Evolutionary conservation across 2,329 filamentous ascomycete genomes (phyloP), one percentile per base, ranked within the genome.

Genomic region (Pseudopithomyces chartarum): DNA sequence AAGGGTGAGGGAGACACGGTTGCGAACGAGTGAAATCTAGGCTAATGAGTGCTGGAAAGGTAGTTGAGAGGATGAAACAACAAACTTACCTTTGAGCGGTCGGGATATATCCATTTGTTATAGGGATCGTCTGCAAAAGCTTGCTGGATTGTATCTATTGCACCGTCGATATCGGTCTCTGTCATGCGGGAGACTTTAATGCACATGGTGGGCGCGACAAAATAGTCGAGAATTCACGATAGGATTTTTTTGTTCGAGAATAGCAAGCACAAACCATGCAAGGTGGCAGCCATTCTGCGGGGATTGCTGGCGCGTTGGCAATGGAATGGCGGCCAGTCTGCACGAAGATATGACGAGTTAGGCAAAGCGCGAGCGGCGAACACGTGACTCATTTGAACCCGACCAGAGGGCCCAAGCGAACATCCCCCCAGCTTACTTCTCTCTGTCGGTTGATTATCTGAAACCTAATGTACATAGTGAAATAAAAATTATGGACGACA

Each of bases 111-210:
- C 87, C 87, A 90, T 19, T 78, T 76, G 64, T 86, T 87, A 66
- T 89, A 90, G 0, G 88, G 88, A 64, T 90, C 88, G 11, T 86
- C 80, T 6, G 81, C 82, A 68, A 90, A 90, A 0, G 87, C 87
- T 64, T 83, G 79, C 66, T 90, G 88, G 46, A 90, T 86, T 43
- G 85, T 87, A 38, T 83, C 81, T 49, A 90, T 84, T 20, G 85
- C 86, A 7, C 83, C 85, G 23, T 86, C 81, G 51, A 90, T 89
- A 62, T 90, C 87, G 47, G 72, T 67, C 62, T 85, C 79, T 1
- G 79, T 80, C 65, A 90, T 81, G 8, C 78, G 80, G 4, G 80
- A 76, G 55, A 90, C 82, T 59, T 83, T 71, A 68, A 89, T 82
- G n/a, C 71, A 42, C 75, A 78, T 78, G 1, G 55, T 72, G 60